A percentile compares a stretch with the other conserved stretches of the same genome.
Evolutionary conservation across 208 protist species (phyloP).

Genomic region (Trypanosoma platydactyli): DNA sequence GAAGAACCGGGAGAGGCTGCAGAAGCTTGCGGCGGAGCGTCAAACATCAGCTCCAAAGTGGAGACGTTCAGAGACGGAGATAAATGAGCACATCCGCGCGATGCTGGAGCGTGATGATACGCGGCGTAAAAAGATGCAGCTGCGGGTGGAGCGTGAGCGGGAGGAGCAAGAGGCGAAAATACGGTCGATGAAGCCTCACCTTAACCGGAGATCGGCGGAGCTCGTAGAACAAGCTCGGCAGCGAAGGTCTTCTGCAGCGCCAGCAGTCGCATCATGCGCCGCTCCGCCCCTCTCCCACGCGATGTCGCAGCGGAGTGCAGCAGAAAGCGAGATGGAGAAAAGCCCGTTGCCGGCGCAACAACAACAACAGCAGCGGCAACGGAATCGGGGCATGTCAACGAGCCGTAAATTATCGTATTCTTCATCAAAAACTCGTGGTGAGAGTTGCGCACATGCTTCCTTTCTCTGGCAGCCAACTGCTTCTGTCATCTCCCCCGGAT

Average conservation of each 20-base stretch:
- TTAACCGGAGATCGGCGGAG: constrained; percentile 31
- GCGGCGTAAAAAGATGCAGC: constrained; percentile 26
- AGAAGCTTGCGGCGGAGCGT: constrained; percentile 11
- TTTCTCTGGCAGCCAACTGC: not conserved
- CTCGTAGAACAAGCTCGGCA: constrained; percentile 36
- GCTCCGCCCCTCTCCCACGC: no score
- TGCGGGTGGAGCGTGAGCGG: constrained; percentile 31
- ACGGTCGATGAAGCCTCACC: not conserved
- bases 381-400: not conserved
- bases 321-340: constrained; percentile 8
- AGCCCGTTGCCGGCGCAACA: not conserved
- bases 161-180: constrained; percentile 26
- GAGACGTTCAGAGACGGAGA: constrained; percentile 9
- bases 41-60: constrained; percentile 5
- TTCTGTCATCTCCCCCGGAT: constrained; percentile 19
- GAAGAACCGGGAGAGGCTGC: constrained; percentile 23
- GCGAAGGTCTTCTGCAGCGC: constrained; percentile 17
- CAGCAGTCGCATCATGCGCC: not conserved
- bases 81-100: not conserved
- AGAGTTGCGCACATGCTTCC: not conserved
- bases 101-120: constrained; percentile 23
- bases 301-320: not conserved
- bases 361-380: not conserved
- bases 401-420: constrained; percentile 18
- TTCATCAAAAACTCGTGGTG: not conserved